These are phyloP conservation scores for Hypoxylon sp. DNA, from an alignment of 2,329 filamentous ascomycete genomes.

Conservation along the genomic window DNA sequence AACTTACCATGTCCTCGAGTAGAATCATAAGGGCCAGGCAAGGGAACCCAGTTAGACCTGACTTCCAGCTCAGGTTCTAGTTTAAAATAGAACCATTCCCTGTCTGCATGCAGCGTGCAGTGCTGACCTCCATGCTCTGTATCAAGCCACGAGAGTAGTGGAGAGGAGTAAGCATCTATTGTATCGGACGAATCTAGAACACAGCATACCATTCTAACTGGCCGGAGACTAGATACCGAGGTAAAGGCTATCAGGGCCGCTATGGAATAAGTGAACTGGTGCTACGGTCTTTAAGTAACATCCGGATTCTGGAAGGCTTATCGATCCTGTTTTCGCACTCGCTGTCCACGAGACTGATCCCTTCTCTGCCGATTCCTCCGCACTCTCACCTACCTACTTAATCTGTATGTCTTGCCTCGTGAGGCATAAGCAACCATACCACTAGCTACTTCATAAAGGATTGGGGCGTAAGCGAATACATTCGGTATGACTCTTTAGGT, in stretches of 20 bases:
- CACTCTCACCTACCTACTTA: conserved; percentile 2
- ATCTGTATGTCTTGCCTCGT: conserved; percentile 2
- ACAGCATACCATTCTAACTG: neutral
- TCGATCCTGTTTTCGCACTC: conserved; percentile 18
- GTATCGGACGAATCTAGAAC: conserved; percentile 14
- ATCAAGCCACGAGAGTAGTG: conserved; percentile 7
- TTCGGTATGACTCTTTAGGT: conserved; percentile 7
- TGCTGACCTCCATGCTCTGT: conserved; percentile 4
- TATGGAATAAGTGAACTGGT: neutral
- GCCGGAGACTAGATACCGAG: conserved; percentile 5
- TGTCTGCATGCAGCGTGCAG: conserved; percentile 8
- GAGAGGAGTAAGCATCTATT: conserved; percentile 16
- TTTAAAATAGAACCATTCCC: conserved; percentile 22
- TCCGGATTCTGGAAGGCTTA: conserved; percentile 5
- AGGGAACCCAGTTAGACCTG: neutral
- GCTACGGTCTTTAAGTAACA: neutral
- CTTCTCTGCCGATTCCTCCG: conserved; percentile 10
- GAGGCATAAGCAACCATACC: conserved; percentile 1
- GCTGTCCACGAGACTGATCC: neutral
- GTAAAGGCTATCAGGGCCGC: neutral
- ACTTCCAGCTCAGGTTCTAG: neutral
- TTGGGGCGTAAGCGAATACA: neutral
- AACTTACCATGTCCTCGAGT: neutral
- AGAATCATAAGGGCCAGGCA: neutral
- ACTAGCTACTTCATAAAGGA: conserved; percentile 1